Base-by-base conservation (phyloP, 2,329 filamentous ascomycete genomes). In the Cercospora citrullina region DNA sequence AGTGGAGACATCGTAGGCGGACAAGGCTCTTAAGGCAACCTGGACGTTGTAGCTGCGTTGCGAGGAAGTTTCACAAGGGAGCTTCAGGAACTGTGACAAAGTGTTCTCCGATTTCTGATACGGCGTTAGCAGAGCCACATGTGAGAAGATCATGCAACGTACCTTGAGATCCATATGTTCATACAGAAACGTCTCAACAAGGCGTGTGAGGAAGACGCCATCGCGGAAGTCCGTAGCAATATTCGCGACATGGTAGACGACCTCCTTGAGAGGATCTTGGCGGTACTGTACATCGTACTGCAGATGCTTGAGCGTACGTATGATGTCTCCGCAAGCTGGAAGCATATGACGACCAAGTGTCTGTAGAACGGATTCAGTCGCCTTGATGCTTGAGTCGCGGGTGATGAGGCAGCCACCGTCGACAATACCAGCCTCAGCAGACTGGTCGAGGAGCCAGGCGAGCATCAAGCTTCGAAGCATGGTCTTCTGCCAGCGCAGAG, bases 191-290 rank as follows among this genome's bases (percentile, higher is more conserved):
- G 89, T 69, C 71, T 90, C 88, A 0, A 88, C 85, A 9, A 89
- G 80, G 61, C 85, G 83, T 5, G 86, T 85, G n/a, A 90, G 76
- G 55, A 85, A 79, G 8, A 90, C 81, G 1, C 88, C 88, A 73
- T 90, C 86, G 36, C 88, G 83, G 23, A 90, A 79, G 72, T 90
- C 88, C 8, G 87, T 82, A 0, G 87, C 88, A 26, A 90, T 80
- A 71, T 90, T 90, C 8, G 81, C 79, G 64, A 90, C 84, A 45
- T 78, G 78, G 73, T 88, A 90, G 0, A 81, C 78, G 70, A 86
- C 87, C 76, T 90, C 88, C 69, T 88, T 82, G 5, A 89, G 80
- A 2, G 84, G 82, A 68, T 85, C 82, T 73, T 90, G 88, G 7
- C 81, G 77, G 73, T 87, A 83, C 3, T 75, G 74, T 23, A 89